Evolutionary conservation across 768 basidiomycete genomes (phyloP), one percentile per base, ranked within the genome.

Genomic region (Suillus cothurnatus): DNA sequence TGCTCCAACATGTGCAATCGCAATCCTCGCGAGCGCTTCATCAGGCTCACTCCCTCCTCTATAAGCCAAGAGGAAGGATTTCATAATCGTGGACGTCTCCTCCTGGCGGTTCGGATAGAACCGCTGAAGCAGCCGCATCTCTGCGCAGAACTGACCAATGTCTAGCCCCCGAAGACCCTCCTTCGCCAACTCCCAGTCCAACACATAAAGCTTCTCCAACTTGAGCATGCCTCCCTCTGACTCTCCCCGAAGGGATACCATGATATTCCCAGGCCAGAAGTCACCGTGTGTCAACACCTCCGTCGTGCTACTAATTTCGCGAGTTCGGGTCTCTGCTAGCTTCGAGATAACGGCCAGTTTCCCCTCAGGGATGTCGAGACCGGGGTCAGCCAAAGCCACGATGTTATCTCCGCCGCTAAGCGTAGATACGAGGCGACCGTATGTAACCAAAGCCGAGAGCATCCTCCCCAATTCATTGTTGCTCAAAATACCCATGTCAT

Each of bases 261-360:
- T 77, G 55, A 91, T 67, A 69, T 91, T 91, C 0, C 89, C 90
- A 2, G 90, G 84, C 89, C 90, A 91, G 68, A 91, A 87, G 72
- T 91, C 90, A 0, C 90, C 90, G 14, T 76, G 76, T 26, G 75
- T 77, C 64, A 77, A 56, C 14, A 76, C 70, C 56, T 79, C 78
- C 41, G 70, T 64, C 14, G 73, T 71, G 31, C 71, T 71, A 31
- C 65, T 53, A 39, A 85, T 81, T n/a, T 67, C 74, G 28, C 69
- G 53, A 12, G 70, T 66, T 63, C 73, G 76, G 53, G 67, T 73
- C 45, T 72, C 68, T 11, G 74, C 78, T 32, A 84, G 38, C 56
- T 68, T 73, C 9, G 71, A 74, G 39, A 84, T 72, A 39, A 69
- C 68, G 7, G 69, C 68, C 65, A 86, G 68, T 67, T 80, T 77